Percentiles rank a stretch among this genome's conserved stretches.
phyloP scores from a whole-genome alignment of 495 filamentous ascomycete genomes.

The Niebla homalea region DNA sequence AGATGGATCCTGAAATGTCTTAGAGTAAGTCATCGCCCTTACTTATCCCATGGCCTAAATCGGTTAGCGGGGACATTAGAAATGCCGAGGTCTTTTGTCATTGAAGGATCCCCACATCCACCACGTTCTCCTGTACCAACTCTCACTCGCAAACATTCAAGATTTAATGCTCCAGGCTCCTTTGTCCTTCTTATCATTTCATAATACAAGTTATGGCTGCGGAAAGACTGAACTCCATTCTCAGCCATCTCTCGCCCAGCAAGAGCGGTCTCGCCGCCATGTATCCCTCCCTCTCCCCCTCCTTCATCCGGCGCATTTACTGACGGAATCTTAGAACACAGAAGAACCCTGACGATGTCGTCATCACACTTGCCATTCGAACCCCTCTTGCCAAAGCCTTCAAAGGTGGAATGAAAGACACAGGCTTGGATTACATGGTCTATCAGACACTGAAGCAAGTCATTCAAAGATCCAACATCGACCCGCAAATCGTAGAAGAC shows the following conservation, averaged over 20 bases:
- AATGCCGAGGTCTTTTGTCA: conserved; percentile 1
- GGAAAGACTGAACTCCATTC: conserved; percentile 72
- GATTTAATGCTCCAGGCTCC: background rate
- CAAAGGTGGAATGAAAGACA: conserved; percentile 92
- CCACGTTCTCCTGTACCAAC: background rate
- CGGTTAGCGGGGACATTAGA: too few species aligned
- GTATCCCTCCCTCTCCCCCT: conserved; percentile 36
- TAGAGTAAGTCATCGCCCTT: too few species aligned
- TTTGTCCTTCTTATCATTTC: background rate
- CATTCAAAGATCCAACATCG: conserved; percentile 56
- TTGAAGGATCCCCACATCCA: background rate
- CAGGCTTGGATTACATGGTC: conserved; percentile 71
- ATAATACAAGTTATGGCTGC: conserved; percentile 47
- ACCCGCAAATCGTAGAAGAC: conserved; percentile 78
- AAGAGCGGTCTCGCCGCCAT: conserved; percentile 57
- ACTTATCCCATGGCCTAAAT: too few species aligned
- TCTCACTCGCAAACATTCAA: background rate
- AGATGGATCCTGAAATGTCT: background rate
- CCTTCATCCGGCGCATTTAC: background rate
- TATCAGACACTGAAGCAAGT: conserved; percentile 70
- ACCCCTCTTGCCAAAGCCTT: conserved; percentile 64
- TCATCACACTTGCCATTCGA: conserved; percentile 73
- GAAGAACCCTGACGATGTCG: conserved; percentile 91
- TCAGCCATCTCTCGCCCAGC: conserved; percentile 70
- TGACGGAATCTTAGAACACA: conserved; percentile 47